Conservation (phyloP, 371 early-diverging fungal genomes). For the Zychaea mexicana region DNA sequence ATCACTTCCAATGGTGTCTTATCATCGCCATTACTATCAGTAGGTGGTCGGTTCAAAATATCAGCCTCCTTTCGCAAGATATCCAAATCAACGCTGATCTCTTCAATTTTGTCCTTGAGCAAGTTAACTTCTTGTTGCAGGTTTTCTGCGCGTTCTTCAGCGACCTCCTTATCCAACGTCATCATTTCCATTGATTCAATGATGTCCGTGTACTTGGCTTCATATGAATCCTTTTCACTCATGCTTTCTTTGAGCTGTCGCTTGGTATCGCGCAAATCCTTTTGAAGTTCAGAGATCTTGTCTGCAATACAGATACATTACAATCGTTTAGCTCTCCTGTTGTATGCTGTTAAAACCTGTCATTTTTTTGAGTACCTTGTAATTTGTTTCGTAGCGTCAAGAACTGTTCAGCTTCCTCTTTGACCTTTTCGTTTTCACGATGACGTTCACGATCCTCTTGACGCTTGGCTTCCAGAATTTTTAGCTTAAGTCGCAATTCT, state of each 20-base stretch:
- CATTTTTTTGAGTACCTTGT: constrained; percentile 37
- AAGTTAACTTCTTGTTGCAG: constrained; percentile 72
- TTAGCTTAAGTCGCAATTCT: constrained; percentile 81
- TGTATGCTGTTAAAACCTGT: not conserved
- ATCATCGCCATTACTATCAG: constrained; percentile 28
- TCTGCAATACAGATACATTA: constrained; percentile 20
- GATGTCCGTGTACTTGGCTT: constrained; percentile 72
- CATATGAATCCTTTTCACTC: constrained; percentile 64
- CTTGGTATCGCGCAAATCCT: constrained; percentile 68
- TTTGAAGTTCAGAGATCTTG: constrained; percentile 73
- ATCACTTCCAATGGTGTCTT: constrained; percentile 62
- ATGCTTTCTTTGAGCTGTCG: constrained; percentile 57
- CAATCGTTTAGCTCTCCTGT: not conserved
- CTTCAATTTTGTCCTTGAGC: constrained; percentile 81
- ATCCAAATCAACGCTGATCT: constrained; percentile 72
- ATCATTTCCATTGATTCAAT: constrained; percentile 83
- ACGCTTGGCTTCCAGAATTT: constrained; percentile 80
- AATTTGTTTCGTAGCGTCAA: constrained; percentile 69
- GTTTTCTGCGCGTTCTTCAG: constrained; percentile 84
- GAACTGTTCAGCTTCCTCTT: constrained; percentile 76
- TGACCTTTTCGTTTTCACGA: constrained; percentile 73
- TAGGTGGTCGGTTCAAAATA: constrained; percentile 37
- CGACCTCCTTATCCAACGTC: constrained; percentile 90
- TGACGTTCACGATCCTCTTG: constrained; percentile 79
- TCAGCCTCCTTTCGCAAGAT: constrained; percentile 68